Percentiles rank a stretch among this genome's conserved stretches.
Evolutionary conservation across 306 rosid genomes (phyloP).

Genomic region (Nissolia schottii): DNA sequence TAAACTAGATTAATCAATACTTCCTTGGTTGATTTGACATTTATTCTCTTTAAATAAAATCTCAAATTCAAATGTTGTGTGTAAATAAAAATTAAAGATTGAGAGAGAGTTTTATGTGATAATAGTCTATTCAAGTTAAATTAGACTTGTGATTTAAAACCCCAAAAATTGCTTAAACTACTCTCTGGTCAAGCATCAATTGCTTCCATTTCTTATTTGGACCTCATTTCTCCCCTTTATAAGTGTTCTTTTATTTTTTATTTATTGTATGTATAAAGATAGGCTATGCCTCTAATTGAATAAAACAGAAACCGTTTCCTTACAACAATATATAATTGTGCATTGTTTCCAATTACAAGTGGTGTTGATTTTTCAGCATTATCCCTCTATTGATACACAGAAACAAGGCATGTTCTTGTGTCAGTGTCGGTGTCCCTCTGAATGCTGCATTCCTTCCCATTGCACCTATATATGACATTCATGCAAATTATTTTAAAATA

Average conservation of each 20-base stretch:
- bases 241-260: not conserved
- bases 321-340: not conserved
- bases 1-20: too few species aligned
- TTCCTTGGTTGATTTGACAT: too few species aligned
- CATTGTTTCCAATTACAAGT: not conserved
- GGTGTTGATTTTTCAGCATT: conserved; percentile 3
- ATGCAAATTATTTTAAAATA: not conserved
- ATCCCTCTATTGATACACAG: not conserved
- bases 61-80: too few species aligned
- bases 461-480: not conserved
- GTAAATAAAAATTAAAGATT: too few species aligned
- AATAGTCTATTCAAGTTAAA: too few species aligned
- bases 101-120: too few species aligned
- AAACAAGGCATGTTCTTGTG: conserved; percentile 25
- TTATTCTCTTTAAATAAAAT: too few species aligned
- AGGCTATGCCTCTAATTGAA: not conserved
- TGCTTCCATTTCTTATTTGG: not conserved
- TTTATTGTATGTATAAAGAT: not conserved
- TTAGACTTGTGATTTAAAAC: too few species aligned
- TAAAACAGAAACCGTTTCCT: not conserved
- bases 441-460: not conserved
- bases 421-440: conserved; percentile 36
- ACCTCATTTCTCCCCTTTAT: not conserved
- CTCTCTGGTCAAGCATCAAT: too few species aligned
- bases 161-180: too few species aligned